Evolutionary conservation across 192 early-diverging fungal species (phyloP).

Genomic region (Entophlyctis luteolus): DNA sequence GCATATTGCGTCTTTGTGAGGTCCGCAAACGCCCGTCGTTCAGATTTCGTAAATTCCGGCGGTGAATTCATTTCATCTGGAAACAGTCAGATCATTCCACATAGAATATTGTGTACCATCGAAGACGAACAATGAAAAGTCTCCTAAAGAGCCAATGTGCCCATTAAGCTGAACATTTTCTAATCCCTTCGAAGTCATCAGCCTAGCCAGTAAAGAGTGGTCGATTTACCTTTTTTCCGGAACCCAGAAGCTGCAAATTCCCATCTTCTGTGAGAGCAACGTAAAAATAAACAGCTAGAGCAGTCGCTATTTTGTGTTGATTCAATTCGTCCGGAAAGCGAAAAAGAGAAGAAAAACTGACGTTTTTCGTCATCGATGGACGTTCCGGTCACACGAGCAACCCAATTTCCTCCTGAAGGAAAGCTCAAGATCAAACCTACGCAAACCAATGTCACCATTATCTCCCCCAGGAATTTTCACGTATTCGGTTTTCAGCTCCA

Average conservation of each 20-base stretch:
- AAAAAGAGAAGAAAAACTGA: no score
- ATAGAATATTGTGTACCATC: no score
- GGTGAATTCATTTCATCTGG: conserved; percentile 5
- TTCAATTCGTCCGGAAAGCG: no score
- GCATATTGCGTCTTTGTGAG: conserved; percentile 17
- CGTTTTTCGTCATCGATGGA: conserved; percentile 40
- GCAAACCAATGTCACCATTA: conserved; percentile 48
- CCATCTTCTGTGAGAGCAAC: conserved; percentile 73
- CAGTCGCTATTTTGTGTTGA: no score
- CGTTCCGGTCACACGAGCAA: conserved; percentile 69
- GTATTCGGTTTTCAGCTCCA: conserved; percentile 69
- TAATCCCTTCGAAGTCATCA: background rate
- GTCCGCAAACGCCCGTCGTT: conserved; percentile 7
- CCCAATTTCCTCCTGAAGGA: conserved; percentile 69
- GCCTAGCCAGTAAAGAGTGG: background rate
- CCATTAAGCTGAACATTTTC: conserved; percentile 17
- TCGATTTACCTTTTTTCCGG: background rate
- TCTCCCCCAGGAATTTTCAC: conserved; percentile 64
- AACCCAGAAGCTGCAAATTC: conserved; percentile 43
- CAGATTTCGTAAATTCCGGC: conserved; percentile 2
- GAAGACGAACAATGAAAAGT: conserved; percentile 60
- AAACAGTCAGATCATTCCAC: background rate
- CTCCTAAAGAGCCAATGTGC: conserved; percentile 56
- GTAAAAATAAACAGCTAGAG: conserved; percentile 69
- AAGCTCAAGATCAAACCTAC: background rate